A percentile compares a stretch with the other conserved stretches of the same genome.
Evolutionary conservation across 179 eudicot species (phyloP).

Genomic region (Amaranthus tricolor): DNA sequence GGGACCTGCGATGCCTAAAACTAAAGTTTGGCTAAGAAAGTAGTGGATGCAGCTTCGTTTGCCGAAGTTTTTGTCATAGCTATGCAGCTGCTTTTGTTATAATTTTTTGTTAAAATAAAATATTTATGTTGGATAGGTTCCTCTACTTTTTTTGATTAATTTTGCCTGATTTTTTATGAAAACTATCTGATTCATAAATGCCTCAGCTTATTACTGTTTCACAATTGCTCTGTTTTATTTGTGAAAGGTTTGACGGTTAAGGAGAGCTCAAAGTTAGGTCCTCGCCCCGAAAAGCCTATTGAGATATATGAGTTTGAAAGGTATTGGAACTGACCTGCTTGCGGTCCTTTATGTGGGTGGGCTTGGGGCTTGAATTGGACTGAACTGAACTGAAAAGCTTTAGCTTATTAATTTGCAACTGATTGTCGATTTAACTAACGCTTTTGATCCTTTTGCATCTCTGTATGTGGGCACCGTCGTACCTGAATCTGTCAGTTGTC

Average conservation of each 20-base stretch:
- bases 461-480: slow-evolving; percentile 12
- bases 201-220: slow-evolving; percentile 13
- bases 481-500: slow-evolving; percentile 64
- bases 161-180: not conserved
- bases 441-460: slow-evolving; percentile 11
- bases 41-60: not conserved
- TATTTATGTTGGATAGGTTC: not conserved
- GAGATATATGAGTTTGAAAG: slow-evolving; percentile 97
- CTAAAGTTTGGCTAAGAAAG: slow-evolving; percentile 2
- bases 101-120: no score
- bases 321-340: slow-evolving; percentile 34
- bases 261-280: slow-evolving; percentile 85
- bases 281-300: slow-evolving; percentile 89
- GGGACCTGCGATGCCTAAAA: not conserved
- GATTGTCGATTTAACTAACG: slow-evolving; percentile 9
- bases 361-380: not conserved
- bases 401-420: not conserved
- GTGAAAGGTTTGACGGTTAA: slow-evolving; percentile 64
- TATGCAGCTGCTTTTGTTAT: not conserved
- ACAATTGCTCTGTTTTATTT: not conserved
- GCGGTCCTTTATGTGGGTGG: not conserved
- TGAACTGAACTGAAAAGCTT: slow-evolving; percentile 16
- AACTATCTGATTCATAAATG: not conserved
- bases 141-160: not conserved
- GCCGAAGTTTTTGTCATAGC: not conserved